A percentile compares a stretch with the other conserved stretches of the same genome.
Conservation (phyloP, 352 stramenopile genomes). For the Pythium scleroteichum region DNA sequence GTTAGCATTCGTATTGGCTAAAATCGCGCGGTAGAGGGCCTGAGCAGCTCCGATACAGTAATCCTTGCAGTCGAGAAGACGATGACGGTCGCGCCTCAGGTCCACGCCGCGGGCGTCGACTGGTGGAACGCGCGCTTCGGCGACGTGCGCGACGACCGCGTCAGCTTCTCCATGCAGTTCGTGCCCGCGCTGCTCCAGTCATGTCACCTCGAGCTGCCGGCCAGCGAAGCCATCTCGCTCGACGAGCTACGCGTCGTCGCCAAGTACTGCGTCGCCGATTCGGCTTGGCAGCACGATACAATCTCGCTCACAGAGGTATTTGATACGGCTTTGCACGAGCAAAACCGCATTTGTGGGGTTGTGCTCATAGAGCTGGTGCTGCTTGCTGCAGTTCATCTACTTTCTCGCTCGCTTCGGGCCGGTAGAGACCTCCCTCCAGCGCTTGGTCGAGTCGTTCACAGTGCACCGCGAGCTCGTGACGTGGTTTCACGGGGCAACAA, state of each 20-base stretch:
- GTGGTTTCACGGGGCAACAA: slow-evolving; percentile 77
- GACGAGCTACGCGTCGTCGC: slow-evolving; percentile 60
- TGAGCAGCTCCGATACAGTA: slow-evolving; percentile 6
- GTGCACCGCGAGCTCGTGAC: slow-evolving; percentile 56
- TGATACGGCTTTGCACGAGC: no score
- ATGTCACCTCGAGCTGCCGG: slow-evolving; percentile 37
- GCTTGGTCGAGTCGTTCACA: slow-evolving; percentile 64
- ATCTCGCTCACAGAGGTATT: slow-evolving; percentile 55
- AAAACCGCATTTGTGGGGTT: no score
- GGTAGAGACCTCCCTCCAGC: slow-evolving; percentile 51
- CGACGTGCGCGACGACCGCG: slow-evolving; percentile 11
- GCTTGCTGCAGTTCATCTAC: slow-evolving; percentile 44
- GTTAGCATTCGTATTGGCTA: neutral
- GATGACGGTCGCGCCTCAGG: slow-evolving; percentile 2
- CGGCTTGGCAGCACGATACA: slow-evolving; percentile 41
- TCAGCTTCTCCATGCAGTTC: slow-evolving; percentile 44
- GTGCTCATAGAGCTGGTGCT: slow-evolving; percentile 11
- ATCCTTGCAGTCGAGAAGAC: neutral
- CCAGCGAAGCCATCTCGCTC: slow-evolving; percentile 43
- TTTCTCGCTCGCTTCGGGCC: slow-evolving; percentile 78
- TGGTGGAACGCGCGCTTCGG: slow-evolving; percentile 30
- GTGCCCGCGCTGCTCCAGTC: slow-evolving; percentile 53
- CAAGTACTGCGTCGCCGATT: slow-evolving; percentile 52
- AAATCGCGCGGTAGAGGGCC: slow-evolving; percentile 30
- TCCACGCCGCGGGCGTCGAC: slow-evolving; percentile 16